Base-by-base conservation (phyloP, 1,284 basidiomycete genomes). In the Sphaerobolus stellatus region DNA sequence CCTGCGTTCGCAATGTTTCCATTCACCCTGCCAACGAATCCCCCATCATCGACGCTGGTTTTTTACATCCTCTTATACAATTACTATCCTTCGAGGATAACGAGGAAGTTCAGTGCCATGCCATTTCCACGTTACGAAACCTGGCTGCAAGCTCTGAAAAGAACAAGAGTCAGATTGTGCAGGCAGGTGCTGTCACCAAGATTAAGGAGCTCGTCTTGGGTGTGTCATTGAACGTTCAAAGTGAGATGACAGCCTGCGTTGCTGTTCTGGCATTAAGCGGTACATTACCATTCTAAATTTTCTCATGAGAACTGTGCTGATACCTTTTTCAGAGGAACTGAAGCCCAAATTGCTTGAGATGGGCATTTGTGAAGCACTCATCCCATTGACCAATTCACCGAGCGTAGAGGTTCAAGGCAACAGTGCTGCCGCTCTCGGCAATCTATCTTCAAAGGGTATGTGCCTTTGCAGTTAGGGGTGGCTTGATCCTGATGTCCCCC, bases 381-480 rank as follows among this genome's bases (percentile, higher is more conserved):
- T 99, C 63, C 97, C 97, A 11, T 76, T 99, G 49, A 99, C 97
- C 20, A 92, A 94, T 66, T 98, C 95, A 33, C 85, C 88, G 0
- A 97, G 94, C 68, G 93, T 98, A 28, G 97, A 99, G 71, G 97
- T 99, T 2, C 97, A 99, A 72, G 97, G 97, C 22, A 99, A 99
- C 71, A 94, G 92, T 67, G 97, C 97, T 25, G 97, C 97, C 14
- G 97, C 97, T 18, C 81, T 99, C 27, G 97, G 97, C 36, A 99
- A 99, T 71, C 74, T 99, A 33, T 98, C 95, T 25, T 97, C 94
- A 18, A 98, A 96, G 75, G 92, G 93, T 91, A 62, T 49, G 75
- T 27, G 18, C 56, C n/a, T 52, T 50, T 30, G 18, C 30, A 38
- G 33, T 30, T 47, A 41, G 18, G 43, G 56, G 34, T 18, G 29